Conservation (phyloP, 1,284 basidiomycete genomes). For the Boletellus dicymbophilus region DNA sequence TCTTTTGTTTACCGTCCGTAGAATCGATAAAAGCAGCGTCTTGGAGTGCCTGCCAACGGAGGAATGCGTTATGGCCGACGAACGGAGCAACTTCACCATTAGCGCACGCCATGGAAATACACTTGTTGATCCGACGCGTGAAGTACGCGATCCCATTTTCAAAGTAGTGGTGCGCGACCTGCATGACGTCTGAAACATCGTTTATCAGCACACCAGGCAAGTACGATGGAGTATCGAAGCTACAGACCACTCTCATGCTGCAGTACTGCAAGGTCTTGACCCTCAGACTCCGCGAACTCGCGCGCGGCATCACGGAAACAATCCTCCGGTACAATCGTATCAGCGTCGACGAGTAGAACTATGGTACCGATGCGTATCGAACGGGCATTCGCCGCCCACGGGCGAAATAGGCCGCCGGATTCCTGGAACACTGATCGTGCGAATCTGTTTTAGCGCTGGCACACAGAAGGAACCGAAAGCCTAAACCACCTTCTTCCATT, state of each 20-base stretch:
- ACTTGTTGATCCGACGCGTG: constrained; percentile 76
- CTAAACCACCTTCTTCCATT: constrained; percentile 55
- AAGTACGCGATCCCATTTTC: constrained; percentile 87
- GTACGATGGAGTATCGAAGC: constrained; percentile 4
- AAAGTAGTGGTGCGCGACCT: constrained; percentile 85
- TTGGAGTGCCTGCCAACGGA: constrained; percentile 84
- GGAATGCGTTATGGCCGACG: constrained; percentile 87
- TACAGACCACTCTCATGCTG: constrained; percentile 74
- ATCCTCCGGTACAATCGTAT: constrained; percentile 86
- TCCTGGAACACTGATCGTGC: constrained; percentile 46
- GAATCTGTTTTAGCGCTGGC: constrained; percentile 4
- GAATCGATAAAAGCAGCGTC: constrained; percentile 73
- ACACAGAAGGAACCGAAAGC: not conserved
- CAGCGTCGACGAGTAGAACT: constrained; percentile 76
- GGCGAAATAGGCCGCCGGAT: constrained; percentile 52
- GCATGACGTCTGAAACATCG: constrained; percentile 73
- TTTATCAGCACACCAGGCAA: constrained; percentile 8
- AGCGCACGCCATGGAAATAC: constrained; percentile 73
- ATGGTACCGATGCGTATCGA: constrained; percentile 63
- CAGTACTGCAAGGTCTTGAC: constrained; percentile 73
- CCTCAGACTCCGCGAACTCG: constrained; percentile 67
- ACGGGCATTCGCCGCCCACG: constrained; percentile 66
- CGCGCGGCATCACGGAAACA: constrained; percentile 85
- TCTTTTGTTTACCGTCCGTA: constrained; percentile 58
- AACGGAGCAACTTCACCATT: constrained; percentile 86